Percentiles rank a stretch among this genome's conserved stretches.
Evolutionary conservation across 495 filamentous ascomycete species (phyloP).

Genomic region (Copromyces sp.): DNA sequence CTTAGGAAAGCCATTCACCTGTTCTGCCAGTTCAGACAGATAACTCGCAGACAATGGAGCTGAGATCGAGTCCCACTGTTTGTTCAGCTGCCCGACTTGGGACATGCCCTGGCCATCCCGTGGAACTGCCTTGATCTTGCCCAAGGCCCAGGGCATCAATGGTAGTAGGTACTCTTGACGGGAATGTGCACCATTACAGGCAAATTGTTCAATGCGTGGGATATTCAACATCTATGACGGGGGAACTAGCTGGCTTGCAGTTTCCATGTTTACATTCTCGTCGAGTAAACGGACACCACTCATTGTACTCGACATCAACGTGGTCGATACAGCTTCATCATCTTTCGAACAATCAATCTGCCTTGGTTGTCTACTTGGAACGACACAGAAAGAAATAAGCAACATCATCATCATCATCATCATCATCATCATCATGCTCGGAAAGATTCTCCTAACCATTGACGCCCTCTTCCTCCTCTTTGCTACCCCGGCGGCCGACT

Average conservation of each 20-base stretch:
- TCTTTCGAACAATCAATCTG: neutral
- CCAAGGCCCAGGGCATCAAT: neutral
- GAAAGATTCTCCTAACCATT: conserved; percentile 35
- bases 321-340: neutral
- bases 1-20: neutral
- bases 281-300: neutral
- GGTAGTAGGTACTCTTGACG: neutral
- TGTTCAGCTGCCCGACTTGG: neutral
- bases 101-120: neutral
- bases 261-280: neutral
- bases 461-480: conserved; percentile 31
- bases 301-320: neutral
- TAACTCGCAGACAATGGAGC: neutral
- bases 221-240: neutral
- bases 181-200: neutral
- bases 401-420: neutral
- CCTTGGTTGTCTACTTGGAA: too few relatives aligned
- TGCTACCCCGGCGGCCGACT: conserved; percentile 38
- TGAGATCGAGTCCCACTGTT: neutral
- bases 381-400: too few relatives aligned
- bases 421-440: conserved; percentile 21
- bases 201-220: too few relatives aligned
- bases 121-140: neutral
- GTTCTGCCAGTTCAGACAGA: neutral
- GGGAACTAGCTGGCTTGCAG: too few relatives aligned